These are phyloP conservation scores for Novakomyces olei DNA, from an alignment of 805 yeast genomes.

Conservation along the genomic window DNA sequence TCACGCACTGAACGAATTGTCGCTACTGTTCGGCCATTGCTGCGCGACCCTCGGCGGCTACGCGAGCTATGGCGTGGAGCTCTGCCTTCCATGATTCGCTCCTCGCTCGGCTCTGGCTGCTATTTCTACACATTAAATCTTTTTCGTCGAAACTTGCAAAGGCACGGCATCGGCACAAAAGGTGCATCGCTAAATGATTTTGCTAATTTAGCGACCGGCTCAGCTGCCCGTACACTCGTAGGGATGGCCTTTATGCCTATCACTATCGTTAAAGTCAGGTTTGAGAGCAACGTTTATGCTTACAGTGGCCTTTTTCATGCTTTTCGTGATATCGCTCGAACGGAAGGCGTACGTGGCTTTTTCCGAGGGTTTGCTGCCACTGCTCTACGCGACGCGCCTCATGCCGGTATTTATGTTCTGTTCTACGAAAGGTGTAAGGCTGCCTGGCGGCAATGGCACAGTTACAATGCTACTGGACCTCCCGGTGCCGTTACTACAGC, in stretches of 20 bases:
- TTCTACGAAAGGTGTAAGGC: slow-evolving; percentile 60
- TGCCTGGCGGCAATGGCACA: slow-evolving; percentile 8
- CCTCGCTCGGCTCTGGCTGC: slow-evolving; percentile 75
- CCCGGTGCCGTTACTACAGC: slow-evolving; percentile 22
- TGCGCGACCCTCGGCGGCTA: slow-evolving; percentile 4
- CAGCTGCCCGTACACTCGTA: slow-evolving; percentile 52
- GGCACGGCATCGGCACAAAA: slow-evolving; percentile 12
- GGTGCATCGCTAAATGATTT: slow-evolving; percentile 51
- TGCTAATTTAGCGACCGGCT: slow-evolving; percentile 59
- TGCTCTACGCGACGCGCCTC: slow-evolving; percentile 75
- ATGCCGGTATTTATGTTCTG: slow-evolving; percentile 79
- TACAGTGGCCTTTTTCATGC: slow-evolving; percentile 48
- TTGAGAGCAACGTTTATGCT: slow-evolving; percentile 39
- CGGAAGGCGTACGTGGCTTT: slow-evolving; percentile 43
- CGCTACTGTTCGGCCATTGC: too few species aligned
- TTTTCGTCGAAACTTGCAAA: slow-evolving; percentile 28
- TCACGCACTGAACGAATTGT: slow-evolving; percentile 7
- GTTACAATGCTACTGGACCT: not conserved
- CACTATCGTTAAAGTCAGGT: slow-evolving; percentile 72
- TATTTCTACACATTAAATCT: slow-evolving; percentile 54
- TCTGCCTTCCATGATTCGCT: slow-evolving; percentile 68
- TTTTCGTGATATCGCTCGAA: slow-evolving; percentile 27
- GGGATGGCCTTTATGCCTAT: slow-evolving; percentile 88
- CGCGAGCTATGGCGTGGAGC: slow-evolving; percentile 70
- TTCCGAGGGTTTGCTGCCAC: slow-evolving; percentile 80